Conservation (phyloP, 1,284 basidiomycete genomes). For the Ustilago curta region DNA sequence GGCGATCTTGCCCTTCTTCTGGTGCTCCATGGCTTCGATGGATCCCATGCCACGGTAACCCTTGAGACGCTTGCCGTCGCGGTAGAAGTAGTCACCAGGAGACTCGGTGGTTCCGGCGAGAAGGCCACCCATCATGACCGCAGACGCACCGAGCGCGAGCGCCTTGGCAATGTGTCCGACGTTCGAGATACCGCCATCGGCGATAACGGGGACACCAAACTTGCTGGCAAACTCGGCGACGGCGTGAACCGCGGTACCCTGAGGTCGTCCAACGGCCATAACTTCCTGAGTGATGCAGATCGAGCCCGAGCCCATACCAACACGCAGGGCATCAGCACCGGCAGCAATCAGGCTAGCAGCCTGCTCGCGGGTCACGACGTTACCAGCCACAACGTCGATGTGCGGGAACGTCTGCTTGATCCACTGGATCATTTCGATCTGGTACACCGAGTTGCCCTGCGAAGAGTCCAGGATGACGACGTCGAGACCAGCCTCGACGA, state of each 20-base stretch:
- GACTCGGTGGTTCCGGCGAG: slow-evolving; percentile 96
- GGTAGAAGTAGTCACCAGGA: slow-evolving; percentile 98
- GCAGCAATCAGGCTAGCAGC: slow-evolving; percentile 92
- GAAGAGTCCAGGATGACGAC: slow-evolving; percentile 95
- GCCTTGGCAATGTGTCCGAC: slow-evolving; percentile 99
- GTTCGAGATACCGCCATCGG: slow-evolving; percentile 96
- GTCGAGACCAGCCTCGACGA: slow-evolving; percentile 94
- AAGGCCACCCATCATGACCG: slow-evolving; percentile 98
- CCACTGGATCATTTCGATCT: slow-evolving; percentile 94
- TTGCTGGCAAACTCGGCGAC: slow-evolving; percentile 92
- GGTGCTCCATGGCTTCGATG: slow-evolving; percentile 69
- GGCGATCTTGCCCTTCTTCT: slow-evolving; percentile 61
- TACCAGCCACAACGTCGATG: slow-evolving; percentile 92
- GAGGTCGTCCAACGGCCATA: slow-evolving; percentile 98
- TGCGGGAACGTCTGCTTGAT: slow-evolving; percentile 83
- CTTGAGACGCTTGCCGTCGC: slow-evolving; percentile 98
- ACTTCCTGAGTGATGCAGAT: slow-evolving; percentile 99
- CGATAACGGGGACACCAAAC: slow-evolving; percentile 96
- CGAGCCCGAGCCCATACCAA: slow-evolving; percentile 98
- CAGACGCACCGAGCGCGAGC: slow-evolving; percentile 88
- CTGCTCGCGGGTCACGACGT: slow-evolving; percentile 97
- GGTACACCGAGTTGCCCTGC: slow-evolving; percentile 94
- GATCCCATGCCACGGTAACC: slow-evolving; percentile 98
- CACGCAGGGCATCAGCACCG: slow-evolving; percentile 90
- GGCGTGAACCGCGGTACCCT: slow-evolving; percentile 94